Base-by-base conservation (phyloP, 208 protist genomes). In the Trypanosoma grayi region DNA sequence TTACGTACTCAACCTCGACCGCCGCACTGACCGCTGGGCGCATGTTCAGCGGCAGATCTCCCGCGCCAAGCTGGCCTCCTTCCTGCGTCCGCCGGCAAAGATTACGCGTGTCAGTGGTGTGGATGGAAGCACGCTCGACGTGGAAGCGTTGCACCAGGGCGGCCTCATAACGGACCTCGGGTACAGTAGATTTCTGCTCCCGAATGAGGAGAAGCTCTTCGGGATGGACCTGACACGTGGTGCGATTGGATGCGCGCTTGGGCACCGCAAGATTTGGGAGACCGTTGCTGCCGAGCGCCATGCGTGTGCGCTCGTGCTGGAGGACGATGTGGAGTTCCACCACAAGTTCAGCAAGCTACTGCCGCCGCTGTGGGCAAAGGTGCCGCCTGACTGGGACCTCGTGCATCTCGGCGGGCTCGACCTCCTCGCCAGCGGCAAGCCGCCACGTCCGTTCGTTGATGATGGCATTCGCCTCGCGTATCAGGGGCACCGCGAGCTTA, bases 281-380 rank as follows among this genome's bases (percentile, higher is more conserved):
- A 63, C 59, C 25, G 70, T 96, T 39, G 84, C 88, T 16, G 71
- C 48, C 0, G 57, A 57, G 27, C 20, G 66, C 2, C 48, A 77
- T 1, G 6, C 34, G 27, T 77, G 70, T 57, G 87, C 86, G 1
- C 71, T 96, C 2, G 80, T 96, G 18, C 77, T 96, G 1, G 91
- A 96, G 59, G 91, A 96, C 64, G 91, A 96, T 52, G 75, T 93
- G 1, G 87, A 96, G 68, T 94, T 96, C 40, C 78, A 90, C 59
- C 88, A 77, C 30, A 72, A 72, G 27, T 90, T 96, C 53, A 34
- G 60, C 31, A 81, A 83, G 4, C 66, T 80, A 45, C 44, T 96
- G 4, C 34, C 37, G 6, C 60, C 70, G 30, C 77, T 80, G 10
- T 93, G 83, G 86, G 46, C 50, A 45, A 56, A 46, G 13, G 79